Evolutionary conservation across 2,329 filamentous ascomycete genomes (phyloP), one percentile per base, ranked within the genome.

Genomic region (Decorospora gaudefroyi): DNA sequence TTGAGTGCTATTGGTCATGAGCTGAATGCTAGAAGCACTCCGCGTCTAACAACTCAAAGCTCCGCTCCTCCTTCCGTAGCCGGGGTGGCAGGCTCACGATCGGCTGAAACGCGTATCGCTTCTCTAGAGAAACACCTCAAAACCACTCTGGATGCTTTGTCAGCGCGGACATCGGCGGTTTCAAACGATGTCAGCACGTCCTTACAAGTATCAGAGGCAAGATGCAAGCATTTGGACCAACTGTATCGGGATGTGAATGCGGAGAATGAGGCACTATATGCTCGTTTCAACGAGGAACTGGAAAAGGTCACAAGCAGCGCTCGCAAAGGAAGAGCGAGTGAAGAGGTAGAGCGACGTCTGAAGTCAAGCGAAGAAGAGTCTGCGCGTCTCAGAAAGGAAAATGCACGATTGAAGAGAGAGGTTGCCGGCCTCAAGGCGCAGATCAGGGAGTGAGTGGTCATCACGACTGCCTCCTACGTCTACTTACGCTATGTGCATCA

Each of bases 211-310:
- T 84, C 82, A 10, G 90, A 96, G 67, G 80, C 80, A 46, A 91
- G 93, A 59, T 85, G 86, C 46, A 87, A 85, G 59, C 86, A 87
- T 27, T 82, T 96, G 39, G 91, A 96, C 66, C 88, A 95, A 71
- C 75, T 96, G 37, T 95, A 95, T 73, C 87, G 89, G 54, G 90
- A 96, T 64, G 82, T 85, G 11, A 90, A 85, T 59, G 88, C 89
- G 0, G 92, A 97, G 75, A 97, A 96, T 60, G 91, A 96, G 72
- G 81, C 92, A 19, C 77, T 97, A 42, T 96, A 96, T 69, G 87
- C 92, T 55, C 86, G 85, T 49, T 96, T 96, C 76, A 96, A 96
- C 62, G 82, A 84, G n/a, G 92, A 96, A 72, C 74, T 97, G 33
- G 86, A 83, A 58, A 90, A 87, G 74, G 88, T 96, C 48, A 86